Base-by-base conservation (phyloP, 106 monocot species). In the Allium cepa region DNA sequence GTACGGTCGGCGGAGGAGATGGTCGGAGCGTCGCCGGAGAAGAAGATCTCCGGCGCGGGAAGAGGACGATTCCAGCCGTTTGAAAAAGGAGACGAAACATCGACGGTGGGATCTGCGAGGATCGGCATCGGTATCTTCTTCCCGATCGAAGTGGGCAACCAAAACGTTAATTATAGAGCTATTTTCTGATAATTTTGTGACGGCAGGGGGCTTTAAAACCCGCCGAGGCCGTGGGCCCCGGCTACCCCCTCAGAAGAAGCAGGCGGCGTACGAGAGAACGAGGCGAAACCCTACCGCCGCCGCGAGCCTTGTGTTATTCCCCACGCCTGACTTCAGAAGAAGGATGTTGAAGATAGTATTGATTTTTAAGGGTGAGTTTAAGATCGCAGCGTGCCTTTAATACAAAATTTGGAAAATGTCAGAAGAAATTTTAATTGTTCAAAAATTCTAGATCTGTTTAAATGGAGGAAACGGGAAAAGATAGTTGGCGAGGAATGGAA, bases 171-270 rank as follows among this genome's bases (percentile, higher is more conserved):
- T 36, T 36, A 36, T 36, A 36, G 36, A 36, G 36, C 36, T 36
- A 36, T 36, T 3, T 36, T 36, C 36, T 55, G 53, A 55, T 55
- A 18, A 6, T 50, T 49, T 51, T 66, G 49, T 66, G 16, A 66
- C 4, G 66, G 75, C 62, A 80, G 92, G 97, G 97, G 97, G 89
- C 85, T 92, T 89, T 92, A 67, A 59, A 84, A 89, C 80, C 88
- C 97, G 97, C 97, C 97, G 97, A 99, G 97, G 97, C 97, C 92
- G 90, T 77, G 36, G 79, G 97, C 97, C 97, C 90, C 97, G 97
- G 97, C 97, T 85, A 81, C 91, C 87, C 93, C 99, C 99, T 68
- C 93, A 90, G 90, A 93, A 62, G 87, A 75, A 85, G 85, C 81
- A 85, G 80, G 66, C 49, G 66, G 47, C 50, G 50, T 17, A 17